Base-by-base conservation (phyloP, 208 protist genomes). In the Porcisia deanei region DNA sequence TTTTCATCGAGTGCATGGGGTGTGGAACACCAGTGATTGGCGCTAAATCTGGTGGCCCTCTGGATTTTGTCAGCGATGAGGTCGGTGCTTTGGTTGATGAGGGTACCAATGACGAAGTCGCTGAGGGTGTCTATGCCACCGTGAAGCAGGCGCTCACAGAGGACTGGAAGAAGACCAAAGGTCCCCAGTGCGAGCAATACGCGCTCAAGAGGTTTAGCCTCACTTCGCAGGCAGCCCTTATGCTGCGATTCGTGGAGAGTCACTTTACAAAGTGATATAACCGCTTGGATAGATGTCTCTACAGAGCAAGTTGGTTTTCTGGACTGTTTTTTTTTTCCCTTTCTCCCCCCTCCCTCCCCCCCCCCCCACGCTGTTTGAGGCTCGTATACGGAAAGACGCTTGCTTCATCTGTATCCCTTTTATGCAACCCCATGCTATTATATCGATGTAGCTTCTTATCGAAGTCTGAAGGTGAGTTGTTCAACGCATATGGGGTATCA, bases 1-100 rank as follows among this genome's bases (percentile, higher is more conserved):
- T 94, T 6, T 92, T 94, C 76, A 92, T 94, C 67, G 90, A 94
- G 73, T 92, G 88, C 77, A 94, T 94, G 90, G 90, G 86, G 9
- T 94, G 90, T 49, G 90, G 90, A 30, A 94, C 90, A 18, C 90
- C 90, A 4, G 90, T 92, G 39, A 91, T 94, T 41, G 90, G 90
- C 63, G 90, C 90, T 34, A 90, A 92, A 73, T 94, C 90, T 7
- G 90, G 90, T 52, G 90, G 90, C 16, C 90, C 90, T 30, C 80
- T 94, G n/a, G 90, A 94, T 67, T 94, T 94, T 65, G 80, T 94
- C 20, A 92, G 83, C 22, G 81, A 88, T 25, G 76, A 89, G 5
- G 90, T 94, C 47, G 90, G 90, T n/a, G 72, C 67, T 5, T 80
- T 94, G 30, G 85, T 94, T 22, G 85, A 94, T 7, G 90, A 94